Evolutionary conservation across 2,329 filamentous ascomycete genomes (phyloP).

Genomic region (Madurella fahalii): DNA sequence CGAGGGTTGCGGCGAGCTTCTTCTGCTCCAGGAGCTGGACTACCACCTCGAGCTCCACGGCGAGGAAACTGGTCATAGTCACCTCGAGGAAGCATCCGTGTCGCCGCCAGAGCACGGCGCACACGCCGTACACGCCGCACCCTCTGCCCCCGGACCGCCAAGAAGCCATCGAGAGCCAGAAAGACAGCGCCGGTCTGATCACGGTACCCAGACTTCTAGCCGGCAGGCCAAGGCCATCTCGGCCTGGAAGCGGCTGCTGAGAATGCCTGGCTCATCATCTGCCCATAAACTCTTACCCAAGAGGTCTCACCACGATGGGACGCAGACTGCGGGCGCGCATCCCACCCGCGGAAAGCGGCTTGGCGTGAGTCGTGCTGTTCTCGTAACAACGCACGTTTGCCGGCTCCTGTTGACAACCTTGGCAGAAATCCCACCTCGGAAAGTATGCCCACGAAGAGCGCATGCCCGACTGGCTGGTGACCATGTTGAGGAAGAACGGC

Average conservation of each 20-base stretch:
- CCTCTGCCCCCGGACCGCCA: slow-evolving; percentile 8
- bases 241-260: slow-evolving; percentile 30
- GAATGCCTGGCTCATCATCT: slow-evolving; percentile 23
- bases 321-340: neutral
- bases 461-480: slow-evolving; percentile 68
- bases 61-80: slow-evolving; percentile 41
- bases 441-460: slow-evolving; percentile 67
- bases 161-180: slow-evolving; percentile 17
- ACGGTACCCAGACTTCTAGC: slow-evolving; percentile 2
- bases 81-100: neutral
- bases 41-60: slow-evolving; percentile 58
- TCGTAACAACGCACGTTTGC: neutral
- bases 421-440: slow-evolving; percentile 59
- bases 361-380: slow-evolving; percentile 18
- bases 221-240: slow-evolving; percentile 26
- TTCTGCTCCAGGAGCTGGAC: slow-evolving; percentile 49
- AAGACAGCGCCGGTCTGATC: slow-evolving; percentile 12
- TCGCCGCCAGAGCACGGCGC: neutral
- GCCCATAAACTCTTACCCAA: slow-evolving; percentile 16
- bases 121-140: neutral
- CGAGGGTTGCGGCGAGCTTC: slow-evolving; percentile 56
- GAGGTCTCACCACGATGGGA: neutral
- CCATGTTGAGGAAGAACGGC: slow-evolving; percentile 57
- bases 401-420: neutral
- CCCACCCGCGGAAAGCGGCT: slow-evolving; percentile 17